These are phyloP conservation scores for Aspergillus sclerotiicarbonarius DNA, from an alignment of 495 filamentous ascomycete genomes.

Conservation along the genomic window DNA sequence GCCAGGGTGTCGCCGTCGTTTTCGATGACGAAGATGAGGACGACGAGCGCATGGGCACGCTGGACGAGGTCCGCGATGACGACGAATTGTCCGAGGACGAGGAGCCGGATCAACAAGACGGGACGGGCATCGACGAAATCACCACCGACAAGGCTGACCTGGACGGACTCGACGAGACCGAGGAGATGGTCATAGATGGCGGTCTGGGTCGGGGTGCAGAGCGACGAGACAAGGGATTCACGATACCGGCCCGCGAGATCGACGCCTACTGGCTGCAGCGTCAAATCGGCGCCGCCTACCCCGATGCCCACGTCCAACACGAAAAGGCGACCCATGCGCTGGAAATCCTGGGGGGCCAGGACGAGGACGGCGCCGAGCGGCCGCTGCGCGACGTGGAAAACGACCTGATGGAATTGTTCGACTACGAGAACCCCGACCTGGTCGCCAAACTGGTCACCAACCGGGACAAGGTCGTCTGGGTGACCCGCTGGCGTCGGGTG, in stretches of 20 bases:
- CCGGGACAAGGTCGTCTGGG: constrained; percentile 89
- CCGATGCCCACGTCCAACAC: constrained; percentile 86
- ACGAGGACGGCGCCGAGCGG: constrained; percentile 79
- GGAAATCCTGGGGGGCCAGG: constrained; percentile 70
- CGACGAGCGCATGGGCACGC: constrained; percentile 69
- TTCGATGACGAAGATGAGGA: constrained; percentile 95
- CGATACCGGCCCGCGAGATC: constrained; percentile 79
- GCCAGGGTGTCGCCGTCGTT: constrained; percentile 94
- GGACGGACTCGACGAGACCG: constrained; percentile 44
- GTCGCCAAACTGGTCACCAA: constrained; percentile 92
- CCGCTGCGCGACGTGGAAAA: constrained; percentile 92
- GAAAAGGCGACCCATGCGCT: constrained; percentile 81
- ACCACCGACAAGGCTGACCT: constrained; percentile 49
- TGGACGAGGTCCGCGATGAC: constrained; percentile 80
- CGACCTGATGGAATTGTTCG: constrained; percentile 95
- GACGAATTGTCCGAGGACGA: constrained; percentile 70
- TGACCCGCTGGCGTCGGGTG: constrained; percentile 81
- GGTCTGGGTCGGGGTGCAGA: constrained; percentile 40
- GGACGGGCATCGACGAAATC: constrained; percentile 46
- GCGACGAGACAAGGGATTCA: constrained; percentile 52
- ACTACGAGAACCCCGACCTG: constrained; percentile 92
- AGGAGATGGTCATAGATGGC: constrained; percentile 82
- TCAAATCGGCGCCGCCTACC: constrained; percentile 82
- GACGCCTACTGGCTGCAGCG: constrained; percentile 97
- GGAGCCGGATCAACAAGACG: constrained; percentile 52